Base-by-base conservation (phyloP, 345 rosid genomes). In the Dipteronia dyeriana region DNA sequence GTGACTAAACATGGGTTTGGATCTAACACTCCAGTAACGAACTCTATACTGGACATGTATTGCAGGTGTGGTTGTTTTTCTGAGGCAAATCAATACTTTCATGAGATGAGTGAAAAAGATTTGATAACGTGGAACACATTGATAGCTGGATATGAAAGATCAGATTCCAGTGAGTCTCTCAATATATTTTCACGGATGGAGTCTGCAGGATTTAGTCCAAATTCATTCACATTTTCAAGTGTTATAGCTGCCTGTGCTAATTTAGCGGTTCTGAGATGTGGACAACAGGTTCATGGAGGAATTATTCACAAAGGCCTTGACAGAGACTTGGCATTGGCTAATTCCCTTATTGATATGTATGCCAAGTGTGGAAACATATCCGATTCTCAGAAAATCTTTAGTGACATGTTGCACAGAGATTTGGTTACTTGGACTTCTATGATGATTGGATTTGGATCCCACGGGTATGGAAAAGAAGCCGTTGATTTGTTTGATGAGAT, bases 371-470 rank as follows among this genome's bases (percentile, higher is more conserved):
- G 99, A 38, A 86, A 81, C 79, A 81, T 94, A 75, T 76, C 78
- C 4, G 89, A 87, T 75, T 85, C 99, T 0, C 68, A 70, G 51
- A 89, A 85, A 78, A 80, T 91, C 54, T 95, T 94, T 74, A 76
- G 57, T 25, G 88, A 88, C 63, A 85, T 89, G 82, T 41, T 74
- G 23, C 76, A 78, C 66, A 89, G 80, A 74, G 78, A 88, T 84
- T 81, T 95, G 73, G 90, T 96, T 9, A 92, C 95, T 61, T 96
- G 99, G 98, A 92, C 99, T 26, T 92, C 98, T 56, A 95, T 95
- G 96, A 90, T 95, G 97, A 86, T 91, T 74, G 99, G 97, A 63
- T 96, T 89, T 70, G 94, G 99, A 9, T 85, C 95, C 22, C 92
- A 92, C 22, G 98, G 99, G 26, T 86, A 79, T 80, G 97, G 95